Evolutionary conservation across 2,329 filamentous ascomycete genomes (phyloP), one percentile per base, ranked within the genome.

Genomic region (Apiospora kogelbergensis): DNA sequence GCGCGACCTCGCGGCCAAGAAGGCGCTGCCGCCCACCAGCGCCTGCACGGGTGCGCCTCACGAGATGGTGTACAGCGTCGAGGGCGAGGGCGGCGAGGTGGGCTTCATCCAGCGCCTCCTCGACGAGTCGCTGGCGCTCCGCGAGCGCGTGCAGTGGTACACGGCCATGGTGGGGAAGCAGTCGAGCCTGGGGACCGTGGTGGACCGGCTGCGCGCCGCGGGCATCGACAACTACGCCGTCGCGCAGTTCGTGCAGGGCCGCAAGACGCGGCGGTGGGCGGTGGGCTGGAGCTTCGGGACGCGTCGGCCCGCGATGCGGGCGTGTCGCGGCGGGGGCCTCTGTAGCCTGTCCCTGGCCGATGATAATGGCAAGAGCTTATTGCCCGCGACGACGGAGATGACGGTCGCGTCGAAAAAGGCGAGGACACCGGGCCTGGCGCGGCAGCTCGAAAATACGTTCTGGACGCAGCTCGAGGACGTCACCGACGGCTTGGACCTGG

Each of bases 161-260:
- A 96, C 92, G 0, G 90, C 90, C 67, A 97, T 98, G 93, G 84
- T 98, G 0, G 95, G 95, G 0, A 97, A 97, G 75, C 83, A 93
- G 40, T 85, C 86, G 0, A 95, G 91, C 72, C 83, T 93, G 3
- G 84, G 91, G 0, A 82, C 84, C 0, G 79, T 91, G 0, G 81
- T 97, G 0, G 84, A 90, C 6, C 84, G 85, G 66, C 83, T 91
- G 4, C 86, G 86, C 20, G 80, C 85, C 2, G 77, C 85, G 11
- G 83, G 81, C 0, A 86, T 97, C 45, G 83, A 84, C 45, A 99
- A 98, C 77, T 98, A 90, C 74, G 95, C 94, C 0, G 88, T 97
- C 0, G 92, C 91, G 0, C 90, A 92, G 71, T 91, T 98, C 72
- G 84, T 93, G 0, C 93, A 95, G 69, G 93, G 93, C 0, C 89